Conservation (phyloP, 2,329 filamentous ascomycete species). For the Hypoxylon sp. region DNA sequence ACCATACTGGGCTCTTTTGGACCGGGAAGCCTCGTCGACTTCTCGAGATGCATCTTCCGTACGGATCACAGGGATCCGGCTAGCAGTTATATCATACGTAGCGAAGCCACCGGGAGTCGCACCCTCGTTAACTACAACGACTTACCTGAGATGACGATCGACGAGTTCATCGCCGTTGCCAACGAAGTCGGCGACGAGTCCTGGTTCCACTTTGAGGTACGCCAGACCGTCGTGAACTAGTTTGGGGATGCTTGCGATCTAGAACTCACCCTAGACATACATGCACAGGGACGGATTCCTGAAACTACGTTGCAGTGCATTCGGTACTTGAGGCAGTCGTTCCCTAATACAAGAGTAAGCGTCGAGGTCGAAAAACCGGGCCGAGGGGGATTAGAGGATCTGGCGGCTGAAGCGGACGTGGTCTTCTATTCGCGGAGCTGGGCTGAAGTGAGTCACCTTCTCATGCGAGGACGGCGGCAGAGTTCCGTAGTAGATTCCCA, state of each 20-base stretch:
- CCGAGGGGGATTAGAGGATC: slow-evolving; percentile 69
- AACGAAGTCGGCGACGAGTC: slow-evolving; percentile 55
- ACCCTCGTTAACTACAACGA: slow-evolving; percentile 80
- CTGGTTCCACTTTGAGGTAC: slow-evolving; percentile 82
- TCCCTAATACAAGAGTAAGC: slow-evolving; percentile 68
- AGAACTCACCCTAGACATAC: slow-evolving; percentile 42
- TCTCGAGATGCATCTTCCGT: slow-evolving; percentile 73
- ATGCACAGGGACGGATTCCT: slow-evolving; percentile 72
- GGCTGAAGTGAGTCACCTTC: slow-evolving; percentile 70
- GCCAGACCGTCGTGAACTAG: slow-evolving; percentile 34
- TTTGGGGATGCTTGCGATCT: slow-evolving; percentile 26
- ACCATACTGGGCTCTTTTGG: slow-evolving; percentile 70
- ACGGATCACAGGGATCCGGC: slow-evolving; percentile 69
- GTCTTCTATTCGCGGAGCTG: slow-evolving; percentile 81
- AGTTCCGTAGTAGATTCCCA: slow-evolving; percentile 9
- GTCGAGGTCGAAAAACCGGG: slow-evolving; percentile 81
- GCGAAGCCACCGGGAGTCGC: slow-evolving; percentile 69
- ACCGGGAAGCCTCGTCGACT: slow-evolving; percentile 58
- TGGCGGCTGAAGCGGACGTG: slow-evolving; percentile 75
- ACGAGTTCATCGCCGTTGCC: slow-evolving; percentile 69
- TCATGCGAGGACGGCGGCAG: slow-evolving; percentile 31
- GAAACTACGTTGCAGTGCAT: slow-evolving; percentile 73
- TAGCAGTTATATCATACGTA: slow-evolving; percentile 79
- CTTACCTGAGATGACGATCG: slow-evolving; percentile 75
- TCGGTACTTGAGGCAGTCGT: slow-evolving; percentile 63